Evolutionary conservation across 2,329 filamentous ascomycete species (phyloP).

Genomic region (Epichloe gansuensis): DNA sequence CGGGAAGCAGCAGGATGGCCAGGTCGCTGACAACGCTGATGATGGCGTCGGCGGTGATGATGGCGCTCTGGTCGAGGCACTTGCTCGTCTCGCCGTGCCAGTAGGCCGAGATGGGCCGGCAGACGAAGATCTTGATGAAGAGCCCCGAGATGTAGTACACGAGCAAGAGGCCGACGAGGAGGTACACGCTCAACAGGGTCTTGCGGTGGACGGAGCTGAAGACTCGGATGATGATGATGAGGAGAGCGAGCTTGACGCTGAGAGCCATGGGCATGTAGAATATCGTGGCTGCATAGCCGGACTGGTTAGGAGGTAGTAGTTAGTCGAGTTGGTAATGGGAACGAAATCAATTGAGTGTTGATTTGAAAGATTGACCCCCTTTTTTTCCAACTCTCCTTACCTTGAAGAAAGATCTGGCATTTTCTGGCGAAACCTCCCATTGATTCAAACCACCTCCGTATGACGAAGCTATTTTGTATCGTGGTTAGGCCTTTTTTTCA

Average conservation of each 20-base stretch:
- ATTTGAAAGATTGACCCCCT: background rate
- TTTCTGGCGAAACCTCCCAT: constrained; percentile 17
- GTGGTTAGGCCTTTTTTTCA: background rate
- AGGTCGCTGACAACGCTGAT: constrained; percentile 21
- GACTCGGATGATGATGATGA: constrained; percentile 30
- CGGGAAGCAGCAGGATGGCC: constrained; percentile 18
- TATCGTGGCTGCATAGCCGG: constrained; percentile 29
- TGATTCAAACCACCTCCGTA: constrained; percentile 26
- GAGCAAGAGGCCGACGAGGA: constrained; percentile 24
- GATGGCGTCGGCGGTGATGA: constrained; percentile 20
- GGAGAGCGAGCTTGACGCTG: constrained; percentile 29
- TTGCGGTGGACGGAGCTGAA: constrained; percentile 28
- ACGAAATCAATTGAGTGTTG: background rate
- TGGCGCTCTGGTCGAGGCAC: constrained; percentile 24
- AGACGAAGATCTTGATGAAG: constrained; percentile 30
- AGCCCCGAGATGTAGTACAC: constrained; percentile 28
- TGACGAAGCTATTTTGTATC: constrained; percentile 9
- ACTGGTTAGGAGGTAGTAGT: constrained; percentile 12
- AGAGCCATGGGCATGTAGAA: constrained; percentile 33
- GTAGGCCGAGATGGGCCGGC: constrained; percentile 27
- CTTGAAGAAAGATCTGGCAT: constrained; percentile 23
- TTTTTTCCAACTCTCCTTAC: constrained; percentile 11
- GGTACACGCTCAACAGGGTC: constrained; percentile 24
- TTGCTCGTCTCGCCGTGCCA: constrained; percentile 21
- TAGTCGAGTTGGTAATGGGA: background rate